These are phyloP conservation scores for Pseudonectria foliicola DNA, from an alignment of 2,329 filamentous ascomycete species.

Conservation along the genomic window DNA sequence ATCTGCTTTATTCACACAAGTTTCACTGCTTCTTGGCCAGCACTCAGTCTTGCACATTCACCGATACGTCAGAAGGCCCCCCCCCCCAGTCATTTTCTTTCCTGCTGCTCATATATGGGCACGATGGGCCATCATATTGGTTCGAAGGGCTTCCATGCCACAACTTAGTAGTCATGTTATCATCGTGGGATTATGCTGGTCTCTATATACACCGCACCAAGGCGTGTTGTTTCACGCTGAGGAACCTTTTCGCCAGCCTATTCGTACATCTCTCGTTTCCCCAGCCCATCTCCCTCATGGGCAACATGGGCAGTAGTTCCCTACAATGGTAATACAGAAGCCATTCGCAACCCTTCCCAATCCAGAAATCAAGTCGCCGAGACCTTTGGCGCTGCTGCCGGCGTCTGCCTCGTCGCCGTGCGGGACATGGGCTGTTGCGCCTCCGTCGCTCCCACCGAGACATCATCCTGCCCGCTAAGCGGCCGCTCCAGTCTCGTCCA, in stretches of 20 bases:
- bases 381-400: slow-evolving; percentile 11
- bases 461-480: slow-evolving; percentile 27
- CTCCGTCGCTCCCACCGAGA: slow-evolving; percentile 7
- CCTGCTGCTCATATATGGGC: too few species aligned
- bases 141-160: too few species aligned
- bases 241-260: slow-evolving; percentile 6
- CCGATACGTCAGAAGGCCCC: too few species aligned
- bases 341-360: not conserved
- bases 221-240: slow-evolving; percentile 5
- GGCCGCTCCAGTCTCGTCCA: slow-evolving; percentile 36
- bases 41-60: too few species aligned
- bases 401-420: slow-evolving; percentile 6
- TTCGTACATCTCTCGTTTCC: slow-evolving; percentile 12
- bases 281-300: slow-evolving; percentile 7
- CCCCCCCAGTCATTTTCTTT: too few species aligned
- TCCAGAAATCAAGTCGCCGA: slow-evolving; percentile 11
- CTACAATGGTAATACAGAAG: slow-evolving; percentile 20
- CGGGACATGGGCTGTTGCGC: slow-evolving; percentile 11
- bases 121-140: too few species aligned
- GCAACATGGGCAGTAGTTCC: slow-evolving; percentile 7
- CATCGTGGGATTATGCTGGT: slow-evolving; percentile 13
- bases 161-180: slow-evolving; percentile 3
- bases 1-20: too few species aligned
- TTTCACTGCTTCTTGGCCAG: too few species aligned
- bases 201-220: slow-evolving; percentile 7